Evolutionary conservation across 345 rosid genomes (phyloP).

Genomic region (Citrus cavaleriei): DNA sequence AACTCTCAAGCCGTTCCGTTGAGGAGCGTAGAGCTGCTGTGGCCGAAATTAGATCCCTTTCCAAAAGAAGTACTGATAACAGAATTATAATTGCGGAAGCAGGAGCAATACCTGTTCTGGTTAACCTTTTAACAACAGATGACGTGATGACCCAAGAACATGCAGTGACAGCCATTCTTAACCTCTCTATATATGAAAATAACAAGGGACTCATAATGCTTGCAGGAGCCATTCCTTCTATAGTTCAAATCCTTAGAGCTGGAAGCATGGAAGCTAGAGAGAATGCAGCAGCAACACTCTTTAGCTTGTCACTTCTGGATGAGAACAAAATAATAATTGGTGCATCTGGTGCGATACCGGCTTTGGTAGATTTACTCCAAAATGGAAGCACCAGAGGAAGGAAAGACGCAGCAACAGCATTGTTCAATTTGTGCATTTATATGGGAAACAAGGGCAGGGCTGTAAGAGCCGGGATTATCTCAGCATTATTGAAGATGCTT

Average conservation of each 20-base stretch:
- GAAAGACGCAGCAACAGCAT: constrained; percentile 94
- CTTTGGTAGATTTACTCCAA: constrained; percentile 67
- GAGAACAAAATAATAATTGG: constrained; percentile 94
- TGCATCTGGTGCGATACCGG: constrained; percentile 80
- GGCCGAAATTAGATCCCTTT: constrained; percentile 67
- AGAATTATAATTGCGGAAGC: constrained; percentile 79
- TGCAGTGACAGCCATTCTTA: constrained; percentile 83
- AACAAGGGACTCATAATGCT: constrained; percentile 85
- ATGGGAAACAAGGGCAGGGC: constrained; percentile 90
- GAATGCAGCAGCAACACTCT: constrained; percentile 93
- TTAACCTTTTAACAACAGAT: constrained; percentile 57
- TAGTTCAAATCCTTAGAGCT: constrained; percentile 77
- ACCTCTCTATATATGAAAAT: constrained; percentile 78
- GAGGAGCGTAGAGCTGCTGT: constrained; percentile 66
- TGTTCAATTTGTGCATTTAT: constrained; percentile 83
- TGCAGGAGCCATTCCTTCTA: constrained; percentile 77
- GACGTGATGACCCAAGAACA: constrained; percentile 64
- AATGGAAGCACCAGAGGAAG: constrained; percentile 75
- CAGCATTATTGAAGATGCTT: constrained; percentile 62
- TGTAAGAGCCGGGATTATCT: constrained; percentile 71
- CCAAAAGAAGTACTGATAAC: constrained; percentile 86
- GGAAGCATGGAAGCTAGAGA: constrained; percentile 91
- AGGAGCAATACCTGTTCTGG: constrained; percentile 78
- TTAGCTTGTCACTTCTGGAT: constrained; percentile 82
- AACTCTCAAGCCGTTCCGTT: constrained; percentile 51